phyloP scores from a whole-genome alignment of 2,329 filamentous ascomycete species.

The Cordyceps pruinosa region DNA sequence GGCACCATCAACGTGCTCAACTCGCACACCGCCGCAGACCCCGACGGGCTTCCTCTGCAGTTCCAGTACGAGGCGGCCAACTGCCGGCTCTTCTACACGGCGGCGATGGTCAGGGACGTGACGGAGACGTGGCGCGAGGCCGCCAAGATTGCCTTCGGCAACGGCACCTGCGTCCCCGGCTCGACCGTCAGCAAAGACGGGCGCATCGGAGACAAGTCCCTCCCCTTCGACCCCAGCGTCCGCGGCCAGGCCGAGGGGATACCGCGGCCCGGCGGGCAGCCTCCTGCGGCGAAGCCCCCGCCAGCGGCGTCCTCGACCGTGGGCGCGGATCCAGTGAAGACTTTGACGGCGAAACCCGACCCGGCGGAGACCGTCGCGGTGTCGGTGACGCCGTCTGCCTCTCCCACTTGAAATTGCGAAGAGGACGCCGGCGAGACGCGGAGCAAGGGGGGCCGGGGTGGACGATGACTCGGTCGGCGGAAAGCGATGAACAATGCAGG shows the following conservation, averaged over 20 bases:
- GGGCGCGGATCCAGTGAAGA: too few species aligned
- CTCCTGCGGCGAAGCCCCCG: neutral
- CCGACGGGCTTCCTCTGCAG: constrained; percentile 39
- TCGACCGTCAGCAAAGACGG: neutral
- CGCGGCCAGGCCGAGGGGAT: neutral
- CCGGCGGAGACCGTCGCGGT: too few species aligned
- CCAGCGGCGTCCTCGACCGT: neutral
- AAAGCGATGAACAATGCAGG: too few species aligned
- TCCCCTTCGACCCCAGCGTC: neutral
- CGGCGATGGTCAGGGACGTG: constrained; percentile 44
- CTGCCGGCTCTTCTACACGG: constrained; percentile 54
- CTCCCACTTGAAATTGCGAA: too few species aligned
- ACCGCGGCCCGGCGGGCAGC: neutral
- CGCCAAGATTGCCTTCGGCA: neutral
- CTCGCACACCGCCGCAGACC: constrained; percentile 17
- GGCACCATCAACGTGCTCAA: constrained; percentile 17
- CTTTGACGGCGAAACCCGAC: too few species aligned
- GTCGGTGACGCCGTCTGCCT: too few species aligned
- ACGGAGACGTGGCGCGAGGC: constrained; percentile 42
- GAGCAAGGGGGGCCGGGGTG: too few species aligned
- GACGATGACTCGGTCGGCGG: too few species aligned
- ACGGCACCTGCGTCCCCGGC: neutral
- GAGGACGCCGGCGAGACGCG: too few species aligned
- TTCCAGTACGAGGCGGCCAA: constrained; percentile 55
- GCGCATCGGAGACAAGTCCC: neutral